Evolutionary conservation across 257 asterid genomes (phyloP), one percentile per base, ranked within the genome.

Genomic region (Solanum ossicruentum): DNA sequence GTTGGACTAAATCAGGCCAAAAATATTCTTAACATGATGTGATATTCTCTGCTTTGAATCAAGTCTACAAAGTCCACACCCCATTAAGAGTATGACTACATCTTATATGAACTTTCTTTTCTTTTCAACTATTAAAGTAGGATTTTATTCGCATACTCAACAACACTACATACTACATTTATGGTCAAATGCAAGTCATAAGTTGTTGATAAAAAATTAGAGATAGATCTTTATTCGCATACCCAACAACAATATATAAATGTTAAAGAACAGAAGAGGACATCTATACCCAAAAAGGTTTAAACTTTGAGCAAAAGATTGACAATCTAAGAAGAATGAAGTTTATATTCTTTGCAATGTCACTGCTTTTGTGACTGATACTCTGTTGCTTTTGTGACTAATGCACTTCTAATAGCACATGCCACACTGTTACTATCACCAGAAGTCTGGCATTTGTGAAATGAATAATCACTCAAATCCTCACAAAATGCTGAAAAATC

Each of bases 401-500:
- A 84, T 1, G 91, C 94, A 43, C 60, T 89, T 84, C 98, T 84
- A 60, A 95, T 78, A 23, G 45, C 82, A 52, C 84, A 12, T 51
- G 85, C 85, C 32, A 83, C 12, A 87, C 95, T 82, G 72, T 81
- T 80, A 43, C 54, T 43, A n/a, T 86, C 78, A 11, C 54, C 43
- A 65, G 17, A 84, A 21, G 84, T 86, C 79, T 49, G 87, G 87
- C 20, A n/a, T 56, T 78, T 75, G 47, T 12, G 26, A 28, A 10
- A 45, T 13, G 47, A 54, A 23, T 23, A 17, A 82, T 90, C 92
- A 86, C 85, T 91, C 18, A 72, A 83, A 26, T 90, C 98, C 65
- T 93, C 85, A 85, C 89, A 85, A 75, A 93, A 90, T 5, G 97
- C 93, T 36, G 99, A 89, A 88, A 87, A 89, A 88, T 95, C 99